Percentiles rank a stretch among this genome's conserved stretches.
Conservation (phyloP, 169 alveolate genomes). For the Besnoitia besnoiti region DNA sequence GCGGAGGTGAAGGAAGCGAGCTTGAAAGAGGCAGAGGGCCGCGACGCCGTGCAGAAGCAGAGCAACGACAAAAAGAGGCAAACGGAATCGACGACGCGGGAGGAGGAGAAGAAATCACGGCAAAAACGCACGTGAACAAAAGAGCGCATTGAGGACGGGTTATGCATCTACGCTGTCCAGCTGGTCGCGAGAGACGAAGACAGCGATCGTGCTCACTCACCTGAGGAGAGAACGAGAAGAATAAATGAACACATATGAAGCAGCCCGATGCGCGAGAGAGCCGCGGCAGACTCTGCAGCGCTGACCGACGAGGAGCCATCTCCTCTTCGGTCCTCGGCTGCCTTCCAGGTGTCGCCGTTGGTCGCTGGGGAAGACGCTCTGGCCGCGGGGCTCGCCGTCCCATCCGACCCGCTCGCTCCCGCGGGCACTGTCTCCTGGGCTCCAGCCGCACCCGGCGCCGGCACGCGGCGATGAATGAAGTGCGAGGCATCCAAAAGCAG, state of each 20-base stretch:
- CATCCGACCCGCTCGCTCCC: too few relatives aligned
- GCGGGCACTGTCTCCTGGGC: neutral
- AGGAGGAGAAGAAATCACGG: neutral
- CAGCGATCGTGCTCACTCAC: neutral
- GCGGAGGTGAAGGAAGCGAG: neutral
- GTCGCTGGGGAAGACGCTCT: too few relatives aligned
- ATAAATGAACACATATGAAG: conserved; percentile 58
- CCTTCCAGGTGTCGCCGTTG: too few relatives aligned
- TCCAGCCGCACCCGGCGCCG: neutral
- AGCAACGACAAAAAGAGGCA: neutral
- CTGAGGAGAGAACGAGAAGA: conserved; percentile 46
- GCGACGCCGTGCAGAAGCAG: neutral
- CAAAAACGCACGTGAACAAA: neutral
- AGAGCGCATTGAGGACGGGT: neutral
- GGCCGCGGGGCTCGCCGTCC: too few relatives aligned
- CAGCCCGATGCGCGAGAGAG: conserved; percentile 38
- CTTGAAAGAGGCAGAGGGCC: neutral
- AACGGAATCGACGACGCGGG: neutral
- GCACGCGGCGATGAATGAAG: conserved; percentile 2
- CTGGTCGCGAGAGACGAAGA: neutral
- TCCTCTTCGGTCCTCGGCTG: neutral
- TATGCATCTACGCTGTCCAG: neutral
- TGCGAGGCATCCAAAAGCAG: conserved; percentile 23
- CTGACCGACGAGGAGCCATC: neutral
- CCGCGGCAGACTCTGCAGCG: neutral